Evolutionary conservation across 768 basidiomycete species (phyloP), one percentile per base, ranked within the genome.

Genomic region (Boletus reticuloceps): DNA sequence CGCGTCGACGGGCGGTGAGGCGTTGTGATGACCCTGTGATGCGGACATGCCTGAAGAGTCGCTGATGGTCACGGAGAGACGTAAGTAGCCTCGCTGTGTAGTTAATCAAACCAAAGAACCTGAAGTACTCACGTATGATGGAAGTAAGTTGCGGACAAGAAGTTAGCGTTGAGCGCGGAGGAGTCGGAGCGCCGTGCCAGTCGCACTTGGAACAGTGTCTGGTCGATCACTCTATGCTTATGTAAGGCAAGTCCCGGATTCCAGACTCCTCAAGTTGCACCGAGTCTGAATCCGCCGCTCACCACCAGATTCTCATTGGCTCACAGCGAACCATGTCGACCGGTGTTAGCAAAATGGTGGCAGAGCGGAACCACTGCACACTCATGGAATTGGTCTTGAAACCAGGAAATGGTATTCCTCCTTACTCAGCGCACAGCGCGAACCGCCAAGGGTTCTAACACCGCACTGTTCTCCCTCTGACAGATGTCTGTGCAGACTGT

Each of bases 401-500:
- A 56, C 89, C 92, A 37, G 94, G 94, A 53, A 97, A 97, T 67
- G 88, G 93, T 85, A 67, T 80, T 64, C 41, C 12, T n/a, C 49
- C 51, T 38, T 13, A 2, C 12, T 42, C 44, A 41, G 2, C 46
- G 22, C 38, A 29, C 32, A 27, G 38, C 6, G 16, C 46, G 46
- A 50, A 42, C 34, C 47, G 25, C 25, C 40, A 25, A 34, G 25
- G 40, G 39, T n/a, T 25, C 54, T 48, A 50, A 60, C 40, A 32
- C 46, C 48, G 40, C 52, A 22, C 50, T 49, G 63, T 54, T 58
- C 52, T 47, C 52, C 43, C 37, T 48, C 46, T 47, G 29, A 14
- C 65, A 97, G 94, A 94, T 69, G 69, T 81, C 13, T 98, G 95
- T 69, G 94, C 95, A 7, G 95, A 98, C 71, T 98, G 95, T 70